A percentile compares a stretch with the other conserved stretches of the same genome.
These are phyloP conservation scores for Leccinum fuscescens DNA, from an alignment of 1,284 basidiomycete genomes.

Conservation along the genomic window DNA sequence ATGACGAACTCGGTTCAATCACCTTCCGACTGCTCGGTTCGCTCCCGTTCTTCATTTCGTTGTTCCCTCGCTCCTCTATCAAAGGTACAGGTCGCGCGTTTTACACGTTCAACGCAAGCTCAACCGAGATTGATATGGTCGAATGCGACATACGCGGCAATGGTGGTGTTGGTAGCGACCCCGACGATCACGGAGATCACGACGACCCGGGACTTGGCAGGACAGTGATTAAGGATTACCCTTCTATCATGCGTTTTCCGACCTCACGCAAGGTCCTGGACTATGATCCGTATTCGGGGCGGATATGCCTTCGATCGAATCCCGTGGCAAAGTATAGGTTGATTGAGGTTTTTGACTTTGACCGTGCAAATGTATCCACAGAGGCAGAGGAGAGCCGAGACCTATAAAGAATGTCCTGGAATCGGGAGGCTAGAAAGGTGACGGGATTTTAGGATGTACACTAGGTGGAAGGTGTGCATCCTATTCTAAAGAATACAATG, in stretches of 20 bases:
- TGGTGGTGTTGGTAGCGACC: background rate
- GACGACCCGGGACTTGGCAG: background rate
- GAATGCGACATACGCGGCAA: slow-evolving; percentile 14
- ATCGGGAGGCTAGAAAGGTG: background rate
- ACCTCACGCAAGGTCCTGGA: slow-evolving; percentile 10
- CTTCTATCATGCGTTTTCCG: slow-evolving; percentile 8
- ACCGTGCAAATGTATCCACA: background rate
- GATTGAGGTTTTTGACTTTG: slow-evolving; percentile 21
- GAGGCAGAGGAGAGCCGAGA: background rate
- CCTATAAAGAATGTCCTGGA: background rate
- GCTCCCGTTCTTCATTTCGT: background rate
- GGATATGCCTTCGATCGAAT: slow-evolving; percentile 13
- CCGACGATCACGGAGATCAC: background rate
- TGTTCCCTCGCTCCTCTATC: slow-evolving; percentile 15
- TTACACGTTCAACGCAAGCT: background rate
- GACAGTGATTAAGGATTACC: slow-evolving; percentile 7
- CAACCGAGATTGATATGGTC: slow-evolving; percentile 7
- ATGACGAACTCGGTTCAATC: slow-evolving; percentile 8
- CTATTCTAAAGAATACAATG: background rate
- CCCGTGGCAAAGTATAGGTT: background rate
- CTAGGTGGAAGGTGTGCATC: background rate
- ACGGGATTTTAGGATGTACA: background rate
- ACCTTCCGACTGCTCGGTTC: slow-evolving; percentile 11
- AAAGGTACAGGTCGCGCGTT: slow-evolving; percentile 16
- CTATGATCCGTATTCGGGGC: slow-evolving; percentile 24